These are phyloP conservation scores for Rhododendron kiyosumense DNA, from an alignment of 148 eudicot species.

Conservation along the genomic window DNA sequence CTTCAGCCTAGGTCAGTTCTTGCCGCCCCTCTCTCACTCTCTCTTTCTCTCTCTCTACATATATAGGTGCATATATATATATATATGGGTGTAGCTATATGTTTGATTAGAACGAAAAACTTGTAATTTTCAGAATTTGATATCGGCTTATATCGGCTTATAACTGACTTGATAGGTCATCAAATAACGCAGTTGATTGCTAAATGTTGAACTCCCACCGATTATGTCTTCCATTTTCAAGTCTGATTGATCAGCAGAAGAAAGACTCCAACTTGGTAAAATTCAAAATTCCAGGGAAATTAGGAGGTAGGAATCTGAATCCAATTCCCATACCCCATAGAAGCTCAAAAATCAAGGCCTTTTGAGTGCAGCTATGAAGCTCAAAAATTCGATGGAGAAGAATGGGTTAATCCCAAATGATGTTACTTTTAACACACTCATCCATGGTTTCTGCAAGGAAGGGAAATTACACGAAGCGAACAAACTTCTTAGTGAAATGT, in stretches of 20 bases:
- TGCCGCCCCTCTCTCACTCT: too few species aligned
- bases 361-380: conserved; percentile 43
- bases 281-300: background rate
- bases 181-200: background rate
- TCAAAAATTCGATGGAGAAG: conserved; percentile 56
- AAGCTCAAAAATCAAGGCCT: conserved; percentile 57
- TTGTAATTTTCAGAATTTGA: background rate
- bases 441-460: conserved; percentile 63
- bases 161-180: background rate
- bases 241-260: too few species aligned
- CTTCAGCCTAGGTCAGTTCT: too few species aligned
- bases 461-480: conserved; percentile 65
- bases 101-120: background rate
- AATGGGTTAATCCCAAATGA: conserved; percentile 21
- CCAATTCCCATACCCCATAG: conserved; percentile 67
- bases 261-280: background rate
- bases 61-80: too few species aligned
- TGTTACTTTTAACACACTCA: conserved; percentile 62
- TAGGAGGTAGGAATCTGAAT: conserved; percentile 20
- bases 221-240: too few species aligned
- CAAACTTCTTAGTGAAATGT: conserved; percentile 65
- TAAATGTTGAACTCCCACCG: conserved; percentile 11
- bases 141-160: background rate
- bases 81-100: too few species aligned
- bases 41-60: background rate